Evolutionary conservation across 1,284 basidiomycete genomes (phyloP).

Genomic region (Xerocomus amazonicus): DNA sequence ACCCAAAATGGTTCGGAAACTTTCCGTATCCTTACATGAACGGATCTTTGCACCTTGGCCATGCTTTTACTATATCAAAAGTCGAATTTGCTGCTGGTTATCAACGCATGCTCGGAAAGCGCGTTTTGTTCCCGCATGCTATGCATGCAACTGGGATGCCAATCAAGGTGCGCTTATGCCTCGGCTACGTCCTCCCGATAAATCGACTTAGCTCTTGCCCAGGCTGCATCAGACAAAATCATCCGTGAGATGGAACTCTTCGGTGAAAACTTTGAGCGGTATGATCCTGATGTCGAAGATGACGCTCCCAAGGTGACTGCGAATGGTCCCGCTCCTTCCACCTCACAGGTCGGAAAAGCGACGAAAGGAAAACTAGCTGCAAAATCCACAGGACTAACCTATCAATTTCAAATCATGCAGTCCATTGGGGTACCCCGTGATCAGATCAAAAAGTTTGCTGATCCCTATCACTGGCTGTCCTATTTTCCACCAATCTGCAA

Average conservation of each 20-base stretch:
- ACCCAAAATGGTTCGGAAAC: conserved; percentile 97
- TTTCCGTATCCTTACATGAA: conserved; percentile 99
- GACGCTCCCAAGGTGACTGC: conserved; percentile 41
- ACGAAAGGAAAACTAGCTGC: conserved; percentile 96
- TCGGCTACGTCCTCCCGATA: background rate
- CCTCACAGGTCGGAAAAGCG: conserved; percentile 69
- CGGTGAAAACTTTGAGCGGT: conserved; percentile 85
- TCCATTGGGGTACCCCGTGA: conserved; percentile 83
- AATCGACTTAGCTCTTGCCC: background rate
- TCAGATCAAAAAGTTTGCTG: conserved; percentile 96
- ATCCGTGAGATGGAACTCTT: conserved; percentile 97
- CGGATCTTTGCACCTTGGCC: conserved; percentile 93
- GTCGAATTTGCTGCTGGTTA: conserved; percentile 97
- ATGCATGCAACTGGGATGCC: conserved; percentile 99
- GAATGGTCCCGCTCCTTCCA: conserved; percentile 34
- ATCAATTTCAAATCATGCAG: conserved; percentile 99
- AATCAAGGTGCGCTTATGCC: conserved; percentile 75
- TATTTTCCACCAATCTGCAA: conserved; percentile 97
- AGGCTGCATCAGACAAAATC: conserved; percentile 96
- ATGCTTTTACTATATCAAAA: conserved; percentile 98
- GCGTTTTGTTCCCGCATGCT: conserved; percentile 92
- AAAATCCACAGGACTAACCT: conserved; percentile 91
- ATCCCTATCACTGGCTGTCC: conserved; percentile 88
- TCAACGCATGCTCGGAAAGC: conserved; percentile 93
- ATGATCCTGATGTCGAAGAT: conserved; percentile 49